Conservation (phyloP, 768 basidiomycete genomes). For the Tricholomella constricta region DNA sequence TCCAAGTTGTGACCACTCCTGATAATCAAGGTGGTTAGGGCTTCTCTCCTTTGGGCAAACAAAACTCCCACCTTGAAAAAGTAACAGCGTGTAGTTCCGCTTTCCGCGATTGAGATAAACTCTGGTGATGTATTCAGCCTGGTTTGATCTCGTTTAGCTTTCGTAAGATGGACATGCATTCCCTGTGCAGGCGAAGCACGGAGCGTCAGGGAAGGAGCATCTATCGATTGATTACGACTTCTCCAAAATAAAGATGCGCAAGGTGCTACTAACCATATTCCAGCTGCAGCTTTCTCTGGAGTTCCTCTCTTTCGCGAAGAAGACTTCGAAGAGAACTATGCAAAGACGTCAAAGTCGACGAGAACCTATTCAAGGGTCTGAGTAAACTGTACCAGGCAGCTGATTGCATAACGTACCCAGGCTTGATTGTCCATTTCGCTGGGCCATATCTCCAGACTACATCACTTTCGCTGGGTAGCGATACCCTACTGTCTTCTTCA, state of each 20-base stretch:
- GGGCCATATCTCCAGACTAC: conserved; percentile 31
- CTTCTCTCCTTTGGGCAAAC: not conserved
- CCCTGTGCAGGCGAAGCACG: conserved; percentile 70
- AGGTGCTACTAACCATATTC: conserved; percentile 49
- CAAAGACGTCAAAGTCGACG: conserved; percentile 48
- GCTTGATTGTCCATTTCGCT: conserved; percentile 62
- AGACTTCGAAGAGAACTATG: conserved; percentile 51
- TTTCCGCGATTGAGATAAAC: conserved; percentile 65
- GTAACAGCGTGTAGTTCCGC: conserved; percentile 64
- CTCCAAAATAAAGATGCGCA: not conserved
- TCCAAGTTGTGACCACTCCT: conserved; percentile 83
- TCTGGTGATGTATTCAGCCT: conserved; percentile 46
- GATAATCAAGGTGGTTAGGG: not conserved
- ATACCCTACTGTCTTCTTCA: not conserved
- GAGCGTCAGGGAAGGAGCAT: conserved; percentile 71
- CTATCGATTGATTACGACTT: conserved; percentile 36
- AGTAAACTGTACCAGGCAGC: not conserved
- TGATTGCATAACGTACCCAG: conserved; percentile 47
- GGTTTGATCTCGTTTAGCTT: conserved; percentile 60
- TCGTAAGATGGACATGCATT: conserved; percentile 72
- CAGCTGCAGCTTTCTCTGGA: conserved; percentile 57
- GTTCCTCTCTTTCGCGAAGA: conserved; percentile 43
- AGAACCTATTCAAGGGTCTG: conserved; percentile 54
- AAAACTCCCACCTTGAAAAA: conserved; percentile 56
- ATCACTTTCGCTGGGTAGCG: conserved; percentile 2